phyloP scores from a whole-genome alignment of 345 rosid genomes.

The Salix purpurea region DNA sequence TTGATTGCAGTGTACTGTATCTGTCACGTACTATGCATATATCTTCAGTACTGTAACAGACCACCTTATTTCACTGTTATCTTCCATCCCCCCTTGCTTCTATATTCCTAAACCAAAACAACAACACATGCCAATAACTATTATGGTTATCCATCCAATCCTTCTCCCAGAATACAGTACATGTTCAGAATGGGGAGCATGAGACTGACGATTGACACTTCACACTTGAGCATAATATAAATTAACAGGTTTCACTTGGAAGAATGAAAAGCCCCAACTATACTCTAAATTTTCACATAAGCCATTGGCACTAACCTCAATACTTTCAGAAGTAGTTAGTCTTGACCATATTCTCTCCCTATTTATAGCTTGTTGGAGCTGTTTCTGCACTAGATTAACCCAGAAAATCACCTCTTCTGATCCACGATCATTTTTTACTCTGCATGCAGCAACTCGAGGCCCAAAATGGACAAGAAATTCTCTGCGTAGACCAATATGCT shows the following conservation, averaged over 20 bases:
- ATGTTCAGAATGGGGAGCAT: background rate
- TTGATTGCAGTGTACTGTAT: background rate
- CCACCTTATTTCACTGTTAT: background rate
- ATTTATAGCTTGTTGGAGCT: constrained; percentile 77
- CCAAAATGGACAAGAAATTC: constrained; percentile 96
- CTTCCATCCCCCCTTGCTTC: background rate
- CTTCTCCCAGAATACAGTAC: background rate
- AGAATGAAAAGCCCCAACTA: background rate
- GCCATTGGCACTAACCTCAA: constrained; percentile 56
- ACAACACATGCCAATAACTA: background rate
- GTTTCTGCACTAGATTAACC: constrained; percentile 88
- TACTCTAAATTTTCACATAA: background rate
- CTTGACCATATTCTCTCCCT: constrained; percentile 98
- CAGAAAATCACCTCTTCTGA: constrained; percentile 86
- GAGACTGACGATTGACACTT: background rate
- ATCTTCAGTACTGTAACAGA: background rate
- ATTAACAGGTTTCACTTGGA: background rate
- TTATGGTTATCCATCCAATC: background rate
- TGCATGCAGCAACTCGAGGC: constrained; percentile 76
- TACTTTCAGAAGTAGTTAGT: constrained; percentile 87
- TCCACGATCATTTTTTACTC: constrained; percentile 54
- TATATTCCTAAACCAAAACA: background rate
- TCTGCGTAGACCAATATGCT: constrained; percentile 69
- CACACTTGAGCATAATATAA: background rate
- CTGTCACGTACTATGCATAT: background rate